These are phyloP conservation scores for Cadophora sp. DNA, from an alignment of 2,329 filamentous ascomycete genomes.

Conservation along the genomic window DNA sequence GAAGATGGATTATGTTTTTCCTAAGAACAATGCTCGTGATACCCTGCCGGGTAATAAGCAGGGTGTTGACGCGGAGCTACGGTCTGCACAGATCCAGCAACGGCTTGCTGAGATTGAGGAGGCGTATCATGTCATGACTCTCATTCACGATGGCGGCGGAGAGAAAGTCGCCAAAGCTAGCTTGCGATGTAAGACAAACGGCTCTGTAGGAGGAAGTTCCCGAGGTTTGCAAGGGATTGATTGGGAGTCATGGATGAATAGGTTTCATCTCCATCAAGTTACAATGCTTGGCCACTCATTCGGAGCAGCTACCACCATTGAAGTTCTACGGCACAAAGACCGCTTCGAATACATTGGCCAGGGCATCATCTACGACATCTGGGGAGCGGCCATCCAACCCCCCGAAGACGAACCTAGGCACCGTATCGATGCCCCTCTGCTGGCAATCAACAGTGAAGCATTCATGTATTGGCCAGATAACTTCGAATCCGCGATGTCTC, in stretches of 20 bases:
- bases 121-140: conserved; percentile 61
- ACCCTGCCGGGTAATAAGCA: conserved; percentile 61
- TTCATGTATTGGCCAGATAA: conserved; percentile 75
- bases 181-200: conserved; percentile 55
- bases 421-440: conserved; percentile 58
- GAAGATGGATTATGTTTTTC: conserved; percentile 67
- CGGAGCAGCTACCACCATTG: conserved; percentile 68
- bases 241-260: conserved; percentile 63
- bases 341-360: conserved; percentile 65
- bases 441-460: conserved; percentile 71
- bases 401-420: conserved; percentile 53
- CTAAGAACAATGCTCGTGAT: conserved; percentile 59
- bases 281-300: conserved; percentile 72
- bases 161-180: conserved; percentile 58
- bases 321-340: conserved; percentile 61
- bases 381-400: conserved; percentile 59
- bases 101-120: conserved; percentile 70
- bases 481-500: conserved; percentile 61
- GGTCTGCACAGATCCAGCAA: conserved; percentile 67
- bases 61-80: conserved; percentile 65
- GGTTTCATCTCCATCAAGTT: conserved; percentile 62
- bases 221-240: conserved; percentile 60
- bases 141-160: conserved; percentile 62
- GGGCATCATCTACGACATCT: conserved; percentile 71
- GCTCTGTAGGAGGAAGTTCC: conserved; percentile 65